These are phyloP conservation scores for Solanum neorickii DNA, from an alignment of 257 asterid genomes.

Conservation along the genomic window DNA sequence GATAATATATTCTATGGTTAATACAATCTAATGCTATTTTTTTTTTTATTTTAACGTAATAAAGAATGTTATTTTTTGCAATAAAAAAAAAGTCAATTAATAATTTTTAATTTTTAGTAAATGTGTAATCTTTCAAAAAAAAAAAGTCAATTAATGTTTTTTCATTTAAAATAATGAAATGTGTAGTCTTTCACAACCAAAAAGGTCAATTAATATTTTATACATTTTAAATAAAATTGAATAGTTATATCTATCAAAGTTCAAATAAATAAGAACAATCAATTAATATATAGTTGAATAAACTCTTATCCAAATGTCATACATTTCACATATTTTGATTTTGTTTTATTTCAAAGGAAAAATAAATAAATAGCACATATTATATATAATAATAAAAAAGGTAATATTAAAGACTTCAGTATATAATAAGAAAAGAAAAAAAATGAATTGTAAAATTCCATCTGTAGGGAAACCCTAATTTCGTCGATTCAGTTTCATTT, in stretches of 20 bases:
- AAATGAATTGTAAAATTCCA: not conserved
- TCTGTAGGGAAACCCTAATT: conserved; percentile 24
- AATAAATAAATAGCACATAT: not conserved
- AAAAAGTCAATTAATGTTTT: not conserved
- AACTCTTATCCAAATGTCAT: not conserved
- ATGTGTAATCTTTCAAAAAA: not conserved
- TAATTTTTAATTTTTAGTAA: too few species aligned
- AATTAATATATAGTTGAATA: not conserved
- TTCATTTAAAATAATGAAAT: not conserved
- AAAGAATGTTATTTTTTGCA: not conserved
- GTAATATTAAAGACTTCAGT: not conserved
- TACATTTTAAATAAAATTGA: not conserved
- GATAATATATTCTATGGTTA: too few species aligned
- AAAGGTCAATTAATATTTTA: not conserved
- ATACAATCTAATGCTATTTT: not conserved
- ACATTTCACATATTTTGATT: not conserved
- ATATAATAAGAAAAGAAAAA: not conserved
- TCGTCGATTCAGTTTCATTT: conserved; percentile 21
- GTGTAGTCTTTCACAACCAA: not conserved
- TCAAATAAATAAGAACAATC: not conserved
- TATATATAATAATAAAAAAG: not conserved
- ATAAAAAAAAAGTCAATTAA: too few species aligned
- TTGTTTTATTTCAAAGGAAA: not conserved
- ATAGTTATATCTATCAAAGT: not conserved
- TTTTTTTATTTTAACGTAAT: too few species aligned